These are phyloP conservation scores for Wickerhamiella qilinensis DNA, from an alignment of 805 yeast species.

Conservation along the genomic window DNA sequence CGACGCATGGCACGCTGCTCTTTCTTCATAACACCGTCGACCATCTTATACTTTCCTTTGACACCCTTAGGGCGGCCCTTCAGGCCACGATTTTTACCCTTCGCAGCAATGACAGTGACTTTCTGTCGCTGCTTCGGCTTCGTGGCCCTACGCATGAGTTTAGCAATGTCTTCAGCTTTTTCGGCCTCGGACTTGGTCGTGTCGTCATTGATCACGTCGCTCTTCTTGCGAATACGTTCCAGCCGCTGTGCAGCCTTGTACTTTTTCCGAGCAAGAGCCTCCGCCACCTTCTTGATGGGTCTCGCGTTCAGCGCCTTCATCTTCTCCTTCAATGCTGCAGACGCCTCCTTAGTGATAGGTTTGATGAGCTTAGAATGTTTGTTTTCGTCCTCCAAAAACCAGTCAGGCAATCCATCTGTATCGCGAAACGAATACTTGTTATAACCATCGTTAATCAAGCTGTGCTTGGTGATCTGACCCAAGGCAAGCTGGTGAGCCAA, in stretches of 20 bases:
- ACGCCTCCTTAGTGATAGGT: constrained; percentile 93
- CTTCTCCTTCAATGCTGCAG: constrained; percentile 59
- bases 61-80: constrained; percentile 95
- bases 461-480: constrained; percentile 73
- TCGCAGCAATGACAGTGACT: constrained; percentile 78
- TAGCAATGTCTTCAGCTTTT: constrained; percentile 83
- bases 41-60: constrained; percentile 97
- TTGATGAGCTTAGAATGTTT: constrained; percentile 66
- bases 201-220: constrained; percentile 81
- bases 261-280: constrained; percentile 93
- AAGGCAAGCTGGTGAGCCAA: constrained; percentile 89
- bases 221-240: constrained; percentile 82
- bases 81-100: constrained; percentile 69
- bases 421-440: constrained; percentile 88
- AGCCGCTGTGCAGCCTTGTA: constrained; percentile 76
- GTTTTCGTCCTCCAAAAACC: constrained; percentile 91
- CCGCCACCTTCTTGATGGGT: constrained; percentile 96
- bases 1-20: constrained; percentile 88
- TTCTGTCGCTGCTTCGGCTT: constrained; percentile 59
- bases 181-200: constrained; percentile 77
- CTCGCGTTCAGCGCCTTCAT: constrained; percentile 78
- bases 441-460: constrained; percentile 81
- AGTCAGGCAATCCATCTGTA: constrained; percentile 78
- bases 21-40: constrained; percentile 94
- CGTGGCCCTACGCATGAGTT: constrained; percentile 64